Evolutionary conservation across 805 yeast species (phyloP), one percentile per base, ranked within the genome.

Genomic region (Metschnikowia noctiluminum): DNA sequence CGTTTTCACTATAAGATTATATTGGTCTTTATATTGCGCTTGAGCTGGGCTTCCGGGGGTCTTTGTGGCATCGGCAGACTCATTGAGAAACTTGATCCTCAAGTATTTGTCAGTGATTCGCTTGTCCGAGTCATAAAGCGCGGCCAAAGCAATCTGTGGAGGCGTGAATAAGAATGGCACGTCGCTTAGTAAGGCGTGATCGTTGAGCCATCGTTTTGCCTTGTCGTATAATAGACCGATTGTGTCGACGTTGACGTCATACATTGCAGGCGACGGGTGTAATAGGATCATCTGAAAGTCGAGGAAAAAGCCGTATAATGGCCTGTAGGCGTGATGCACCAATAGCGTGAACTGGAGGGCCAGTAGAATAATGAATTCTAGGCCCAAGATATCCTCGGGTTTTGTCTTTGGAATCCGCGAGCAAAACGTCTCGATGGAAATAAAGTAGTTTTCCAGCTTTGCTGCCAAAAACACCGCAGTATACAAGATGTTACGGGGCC

Each of bases 61-160:
- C 14, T 41, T 13, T 7, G n/a, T 14, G 15, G 15, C 14, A 3
- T 58, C 51, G 13, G 38, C 40, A 7, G 42, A 21, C 30, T 49
- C 51, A 12, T 40, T 14, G 40, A 74, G 71, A 55, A 84, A 84
- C 63, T 87, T 88, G 55, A 77, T 74, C 54, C 77, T 76, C 54
- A 92, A 66, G 66, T 91, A 91, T 53, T 81, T 74, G 46, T 80
- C 80, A 2, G 87, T 79, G 35, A 87, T 67, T 26, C 77, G 79
- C 53, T 77, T 81, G 65, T 89, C 87, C 12, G 77, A 80, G 46
- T 78, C 75, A 68, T 85, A 80, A 61, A 91, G 74, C 13, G 94
- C 89, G 0, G 97, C 94, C 45, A 94, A 71, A 1, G 98, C 97
- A 30, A 94, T 88, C 61, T 94, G 99, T 1, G 98, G 96, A 0